These are phyloP conservation scores for Serendipita indica DNA, from an alignment of 768 basidiomycete species.

Conservation along the genomic window DNA sequence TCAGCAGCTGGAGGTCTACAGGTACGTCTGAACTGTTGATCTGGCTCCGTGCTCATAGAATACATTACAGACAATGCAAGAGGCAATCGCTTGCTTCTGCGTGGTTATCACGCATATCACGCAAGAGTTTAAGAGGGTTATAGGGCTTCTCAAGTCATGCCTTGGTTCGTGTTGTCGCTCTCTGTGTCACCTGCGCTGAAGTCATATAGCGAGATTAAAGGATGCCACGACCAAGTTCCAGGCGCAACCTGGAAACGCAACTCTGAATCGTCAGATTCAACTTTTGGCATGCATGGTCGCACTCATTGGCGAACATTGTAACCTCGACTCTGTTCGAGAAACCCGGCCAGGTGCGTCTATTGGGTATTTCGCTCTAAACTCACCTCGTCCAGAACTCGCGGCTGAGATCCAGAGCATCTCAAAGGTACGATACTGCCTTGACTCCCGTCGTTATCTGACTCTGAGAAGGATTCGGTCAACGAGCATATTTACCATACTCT, in stretches of 20 bases:
- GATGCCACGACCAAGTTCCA: constrained; percentile 36
- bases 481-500: constrained; percentile 69
- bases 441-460: not conserved
- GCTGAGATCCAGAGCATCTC: constrained; percentile 44
- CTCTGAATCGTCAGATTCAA: constrained; percentile 24
- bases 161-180: constrained; percentile 37
- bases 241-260: constrained; percentile 27
- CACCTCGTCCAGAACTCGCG: constrained; percentile 31
- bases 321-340: constrained; percentile 62
- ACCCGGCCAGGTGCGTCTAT: constrained; percentile 41
- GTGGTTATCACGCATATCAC: constrained; percentile 72
- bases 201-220: constrained; percentile 41
- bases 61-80: constrained; percentile 57
- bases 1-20: constrained; percentile 48
- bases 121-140: constrained; percentile 64
- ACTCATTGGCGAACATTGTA: constrained; percentile 74
- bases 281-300: constrained; percentile 76
- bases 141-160: constrained; percentile 72
- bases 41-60: not conserved
- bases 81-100: constrained; percentile 86
- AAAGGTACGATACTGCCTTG: constrained; percentile 25
- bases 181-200: not conserved
- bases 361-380: constrained; percentile 1
- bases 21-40: constrained; percentile 28
- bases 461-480: constrained; percentile 48